A percentile compares a stretch with the other conserved stretches of the same genome.
Evolutionary conservation across 1,284 basidiomycete species (phyloP).

Genomic region (Ustilago crameri): DNA sequence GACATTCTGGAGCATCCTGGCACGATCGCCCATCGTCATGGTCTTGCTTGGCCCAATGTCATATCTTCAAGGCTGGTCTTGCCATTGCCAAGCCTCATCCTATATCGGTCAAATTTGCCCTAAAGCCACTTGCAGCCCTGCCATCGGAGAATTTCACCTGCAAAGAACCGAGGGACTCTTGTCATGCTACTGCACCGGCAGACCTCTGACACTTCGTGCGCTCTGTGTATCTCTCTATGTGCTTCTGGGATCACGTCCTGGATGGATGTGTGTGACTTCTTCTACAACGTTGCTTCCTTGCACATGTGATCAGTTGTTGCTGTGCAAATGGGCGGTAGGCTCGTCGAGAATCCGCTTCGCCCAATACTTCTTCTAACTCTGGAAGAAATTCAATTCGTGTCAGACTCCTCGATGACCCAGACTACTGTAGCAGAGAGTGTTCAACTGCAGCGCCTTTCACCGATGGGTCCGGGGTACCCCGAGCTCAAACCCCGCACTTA

Average conservation of each 20-base stretch:
- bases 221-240: too few relatives aligned
- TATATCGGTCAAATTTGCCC: neutral
- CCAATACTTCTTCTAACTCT: slow-evolving; percentile 13
- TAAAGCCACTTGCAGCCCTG: neutral
- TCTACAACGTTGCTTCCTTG: too few relatives aligned
- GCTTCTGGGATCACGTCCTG: too few relatives aligned
- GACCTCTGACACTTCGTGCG: neutral
- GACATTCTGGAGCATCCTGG: slow-evolving; percentile 30
- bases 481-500: slow-evolving; percentile 1
- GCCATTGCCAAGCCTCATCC: slow-evolving; percentile 1
- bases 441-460: neutral
- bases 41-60: neutral
- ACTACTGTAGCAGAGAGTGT: neutral
- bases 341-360: too few relatives aligned
- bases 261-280: too few relatives aligned
- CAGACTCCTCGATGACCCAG: neutral
- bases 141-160: slow-evolving; percentile 10
- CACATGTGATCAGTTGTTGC: too few relatives aligned
- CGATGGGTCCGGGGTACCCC: slow-evolving; percentile 12
- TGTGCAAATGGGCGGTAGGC: neutral
- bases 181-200: neutral
- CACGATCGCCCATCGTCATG: slow-evolving; percentile 6
- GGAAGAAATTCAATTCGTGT: slow-evolving; percentile 8
- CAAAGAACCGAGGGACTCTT: too few relatives aligned
- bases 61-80: too few relatives aligned